These are phyloP conservation scores for Pseudogymnoascus sp. DNA, from an alignment of 2,329 filamentous ascomycete genomes.

Conservation along the genomic window DNA sequence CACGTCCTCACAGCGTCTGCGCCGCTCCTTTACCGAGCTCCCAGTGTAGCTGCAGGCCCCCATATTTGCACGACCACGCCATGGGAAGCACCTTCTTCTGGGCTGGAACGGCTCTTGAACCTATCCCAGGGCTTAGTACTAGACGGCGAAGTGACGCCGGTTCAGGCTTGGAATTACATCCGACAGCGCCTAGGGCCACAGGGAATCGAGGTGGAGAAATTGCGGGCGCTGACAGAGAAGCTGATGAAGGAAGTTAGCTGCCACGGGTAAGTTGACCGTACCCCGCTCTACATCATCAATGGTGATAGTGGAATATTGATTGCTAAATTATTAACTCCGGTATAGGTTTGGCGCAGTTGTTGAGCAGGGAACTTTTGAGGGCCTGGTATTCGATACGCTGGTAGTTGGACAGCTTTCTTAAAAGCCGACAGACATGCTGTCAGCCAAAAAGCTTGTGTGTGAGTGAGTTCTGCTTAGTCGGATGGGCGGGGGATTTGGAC, in stretches of 20 bases:
- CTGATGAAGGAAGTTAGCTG: conserved; percentile 31
- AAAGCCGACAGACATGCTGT: not conserved
- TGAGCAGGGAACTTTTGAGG: conserved; percentile 1
- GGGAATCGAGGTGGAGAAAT: conserved; percentile 23
- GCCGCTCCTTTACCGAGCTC: not conserved
- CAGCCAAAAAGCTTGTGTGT: not conserved
- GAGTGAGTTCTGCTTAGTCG: not conserved
- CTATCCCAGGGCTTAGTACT: conserved; percentile 22
- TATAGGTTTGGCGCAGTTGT: conserved; percentile 3
- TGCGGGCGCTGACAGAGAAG: conserved; percentile 25
- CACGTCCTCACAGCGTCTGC: not conserved
- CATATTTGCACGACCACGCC: conserved; percentile 4
- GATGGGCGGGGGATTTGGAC: not conserved
- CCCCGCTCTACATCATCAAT: not conserved
- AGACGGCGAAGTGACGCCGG: conserved; percentile 34
- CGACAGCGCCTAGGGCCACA: conserved; percentile 29
- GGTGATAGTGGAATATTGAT: not conserved
- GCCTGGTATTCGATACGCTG: not conserved
- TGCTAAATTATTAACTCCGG: not conserved
- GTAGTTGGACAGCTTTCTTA: not conserved
- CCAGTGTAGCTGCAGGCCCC: not conserved
- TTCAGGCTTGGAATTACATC: conserved; percentile 34
- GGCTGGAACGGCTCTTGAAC: conserved; percentile 23
- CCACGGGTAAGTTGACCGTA: conserved; percentile 29
- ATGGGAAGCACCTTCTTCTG: conserved; percentile 15